Base-by-base conservation (phyloP, 2,329 filamentous ascomycete species). In the Alternaria hordeiaustralica region DNA sequence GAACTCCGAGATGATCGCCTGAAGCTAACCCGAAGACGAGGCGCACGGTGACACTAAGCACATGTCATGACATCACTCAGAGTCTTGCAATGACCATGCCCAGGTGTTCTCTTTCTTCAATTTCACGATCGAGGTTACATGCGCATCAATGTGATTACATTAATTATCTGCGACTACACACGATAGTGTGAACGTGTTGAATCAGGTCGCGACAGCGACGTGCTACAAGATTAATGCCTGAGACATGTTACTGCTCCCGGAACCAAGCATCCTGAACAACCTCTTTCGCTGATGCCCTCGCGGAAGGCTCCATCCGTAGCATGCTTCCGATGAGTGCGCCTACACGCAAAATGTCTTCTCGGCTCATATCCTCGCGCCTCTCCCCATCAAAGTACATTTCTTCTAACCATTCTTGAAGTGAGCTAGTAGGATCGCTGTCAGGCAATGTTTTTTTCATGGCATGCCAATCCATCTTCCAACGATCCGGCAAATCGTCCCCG, bases 381-480 rank as follows among this genome's bases (percentile, higher is more conserved):
- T 64, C 71, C 15, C 70, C 66, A 58, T 79, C 73, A 69, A 80
- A 82, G 55, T 82, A 81, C 23, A 76, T 69, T 60, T 81, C 75
- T 69, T 80, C 74, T 23, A 81, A 63, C 78, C 78, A 82, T 59
- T 78, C 66, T 58, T 81, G 77, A 30, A 82, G 69, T 15, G 58
- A 68, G 13, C 67, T 65, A 6, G 58, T 68, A 0, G 69, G 13
- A 18, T 25, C 67, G 51, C 74, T 71, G 13, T 53, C 62, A 47
- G 58, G 12, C 45, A 18, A 56, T 13, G 50, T 57, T 8, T 51
- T 51, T 6, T 71, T 57, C 72, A 78, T 80, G 41, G 55, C 60
- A 47, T 71, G 36, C 75, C 73, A 79, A 59, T 47, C 53, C 33
- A 41, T 11, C 47, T 70, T 51, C 79, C 80, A 82, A 58, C 73